Evolutionary conservation across 192 early-diverging fungal genomes (phyloP), one percentile per base, ranked within the genome.

Genomic region (Gigaspora rosea): DNA sequence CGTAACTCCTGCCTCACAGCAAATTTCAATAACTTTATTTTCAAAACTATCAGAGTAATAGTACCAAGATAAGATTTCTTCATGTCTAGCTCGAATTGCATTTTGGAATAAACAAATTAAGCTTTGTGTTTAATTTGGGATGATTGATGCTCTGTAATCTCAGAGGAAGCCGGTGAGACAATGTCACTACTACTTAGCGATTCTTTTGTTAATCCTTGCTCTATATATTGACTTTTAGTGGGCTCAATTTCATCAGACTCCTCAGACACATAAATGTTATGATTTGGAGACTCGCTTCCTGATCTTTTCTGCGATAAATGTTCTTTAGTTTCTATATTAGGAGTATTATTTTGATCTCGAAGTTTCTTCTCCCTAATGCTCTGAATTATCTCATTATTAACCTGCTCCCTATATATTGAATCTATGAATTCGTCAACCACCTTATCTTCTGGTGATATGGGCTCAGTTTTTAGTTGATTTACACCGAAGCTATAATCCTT

Each of bases 221-320:
- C 65, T 67, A 67, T 67, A 67, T 33, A 67, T 2, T 67, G 65
- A 67, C 65, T 67, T 67, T 67, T 67, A 67, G 5, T 67, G 65
- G 65, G 65, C 5, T 67, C 65, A 67, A 67, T 67, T 67, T 67
- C 65, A 67, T 67, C 35, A 67, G 65, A 5, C 5, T 67, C 65
- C 41, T 67, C 5, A 67, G 27, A 27, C 27, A 27, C n/a, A n/a
- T n/a, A n/a, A n/a, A n/a, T n/a, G n/a, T n/a, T n/a, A n/a, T n/a
- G n/a, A n/a, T n/a, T n/a, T n/a, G n/a, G n/a, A n/a, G n/a, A n/a
- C n/a, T n/a, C n/a, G n/a, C n/a, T n/a, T n/a, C n/a, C n/a, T n/a
- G n/a, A n/a, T n/a, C n/a, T n/a, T n/a, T n/a, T n/a, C n/a, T n/a
- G n/a, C n/a, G n/a, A n/a, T n/a, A n/a, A n/a, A n/a, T n/a, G n/a